Evolutionary conservation across 1,284 basidiomycete species (phyloP).

Genomic region (Ceratobasidium sp.): DNA sequence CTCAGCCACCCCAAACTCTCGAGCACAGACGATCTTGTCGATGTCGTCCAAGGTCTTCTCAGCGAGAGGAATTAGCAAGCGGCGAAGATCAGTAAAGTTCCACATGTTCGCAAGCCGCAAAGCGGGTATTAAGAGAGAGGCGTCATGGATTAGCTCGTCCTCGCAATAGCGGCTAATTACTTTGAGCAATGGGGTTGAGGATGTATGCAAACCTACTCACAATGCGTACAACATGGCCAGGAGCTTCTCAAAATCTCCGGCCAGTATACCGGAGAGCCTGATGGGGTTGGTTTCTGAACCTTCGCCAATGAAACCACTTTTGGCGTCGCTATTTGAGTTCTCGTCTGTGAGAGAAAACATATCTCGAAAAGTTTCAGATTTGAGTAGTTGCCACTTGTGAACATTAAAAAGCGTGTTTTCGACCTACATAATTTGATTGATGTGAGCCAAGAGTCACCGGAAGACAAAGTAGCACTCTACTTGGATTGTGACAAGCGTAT

Average conservation of each 20-base stretch:
- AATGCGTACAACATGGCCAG: constrained; percentile 27
- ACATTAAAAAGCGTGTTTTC: constrained; percentile 41
- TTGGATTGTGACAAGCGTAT: constrained; percentile 26
- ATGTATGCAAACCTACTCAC: not conserved
- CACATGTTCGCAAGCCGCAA: constrained; percentile 47
- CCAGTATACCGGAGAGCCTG: constrained; percentile 2
- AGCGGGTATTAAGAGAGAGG: constrained; percentile 13
- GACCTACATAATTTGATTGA: constrained; percentile 19
- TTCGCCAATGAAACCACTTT: not conserved
- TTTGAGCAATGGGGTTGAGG: not conserved
- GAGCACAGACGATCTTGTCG: constrained; percentile 37
- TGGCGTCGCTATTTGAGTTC: not conserved
- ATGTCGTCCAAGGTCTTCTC: constrained; percentile 10
- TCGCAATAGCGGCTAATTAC: constrained; percentile 15
- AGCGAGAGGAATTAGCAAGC: not conserved
- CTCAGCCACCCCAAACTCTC: constrained; percentile 33
- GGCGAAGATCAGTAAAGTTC: constrained; percentile 38
- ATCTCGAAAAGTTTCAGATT: constrained; percentile 36
- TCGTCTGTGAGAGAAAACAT: constrained; percentile 30
- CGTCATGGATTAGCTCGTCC: not conserved
- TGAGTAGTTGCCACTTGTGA: constrained; percentile 17
- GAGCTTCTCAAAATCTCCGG: constrained; percentile 23
- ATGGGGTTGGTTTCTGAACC: constrained; percentile 31
- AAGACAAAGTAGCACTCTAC: not conserved
- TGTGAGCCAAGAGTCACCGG: not conserved